Base-by-base conservation (phyloP, 352 stramenopile genomes). In the Blastocystis sp. region DNA sequence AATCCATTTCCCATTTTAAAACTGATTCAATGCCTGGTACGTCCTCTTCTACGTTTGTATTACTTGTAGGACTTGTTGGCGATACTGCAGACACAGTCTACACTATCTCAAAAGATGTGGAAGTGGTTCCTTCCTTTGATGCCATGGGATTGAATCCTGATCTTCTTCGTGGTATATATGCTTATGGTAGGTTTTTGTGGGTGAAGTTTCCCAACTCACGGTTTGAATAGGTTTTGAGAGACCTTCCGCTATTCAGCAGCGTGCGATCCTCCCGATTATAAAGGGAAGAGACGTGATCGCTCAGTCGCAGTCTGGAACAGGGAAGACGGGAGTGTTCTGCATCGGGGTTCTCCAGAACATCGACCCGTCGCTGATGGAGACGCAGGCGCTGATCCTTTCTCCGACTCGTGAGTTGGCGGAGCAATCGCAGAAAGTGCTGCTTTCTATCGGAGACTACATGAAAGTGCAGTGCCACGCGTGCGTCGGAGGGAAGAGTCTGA, bases 241-340 rank as follows among this genome's bases (percentile, higher is more conserved):
- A 90, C 97, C 96, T 6, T 98, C 95, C 45, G 96, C 96, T 18
- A 98, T 99, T 92, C 96, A 99, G 93, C 96, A 99, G 91, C 93
- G 96, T 26, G 96, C 96, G 16, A 98, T 99, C 90, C 94, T 96
- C 90, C 96, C 96, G 53, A 98, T 98, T 64, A 92, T 98, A 18
- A 92, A 95, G 62, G 96, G 96, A 16, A 91, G 96, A 34, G 96
- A 99, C 91, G 92, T 98, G 20, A 98, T 99, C 91, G 96, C 96
- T 13, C 96, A 99, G 93, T 96, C 94, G 34, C 95, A 98, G 92
- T 96, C 94, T n/a, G 94, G 94, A 90, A 97, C 94, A 20, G 94
- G 94, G 82, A 97, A 97, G 91, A 97, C 94, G 41, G 93, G 92
- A 30, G 94, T 95, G 76, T 96, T 96, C 70, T 94, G 93, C 91